Evolutionary conservation across 2,329 filamentous ascomycete species (phyloP).

Genomic region (Penicillium sp.): DNA sequence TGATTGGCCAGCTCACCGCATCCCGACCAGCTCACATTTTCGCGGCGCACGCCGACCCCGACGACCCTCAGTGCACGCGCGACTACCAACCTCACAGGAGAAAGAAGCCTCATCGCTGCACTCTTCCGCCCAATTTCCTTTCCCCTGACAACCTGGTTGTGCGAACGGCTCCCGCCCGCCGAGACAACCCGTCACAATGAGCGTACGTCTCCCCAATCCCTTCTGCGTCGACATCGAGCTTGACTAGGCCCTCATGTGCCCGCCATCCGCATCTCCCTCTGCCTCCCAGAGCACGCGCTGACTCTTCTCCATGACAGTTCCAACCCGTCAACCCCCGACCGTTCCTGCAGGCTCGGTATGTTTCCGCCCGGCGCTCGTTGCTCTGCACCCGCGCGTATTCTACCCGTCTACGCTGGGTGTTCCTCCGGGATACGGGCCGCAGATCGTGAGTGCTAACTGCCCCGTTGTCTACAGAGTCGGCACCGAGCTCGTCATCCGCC

Average conservation of each 20-base stretch:
- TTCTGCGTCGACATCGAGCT: constrained; percentile 9
- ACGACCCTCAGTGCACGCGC: constrained; percentile 15
- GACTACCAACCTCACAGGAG: constrained; percentile 15
- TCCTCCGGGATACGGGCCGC: too few species aligned
- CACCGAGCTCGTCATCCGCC: constrained; percentile 82
- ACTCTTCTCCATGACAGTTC: constrained; percentile 55
- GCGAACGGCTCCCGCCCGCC: constrained; percentile 3
- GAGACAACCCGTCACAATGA: constrained; percentile 27
- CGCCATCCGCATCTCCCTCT: background rate
- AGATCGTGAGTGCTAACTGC: constrained; percentile 10
- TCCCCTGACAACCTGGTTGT: background rate
- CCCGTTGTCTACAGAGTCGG: constrained; percentile 61
- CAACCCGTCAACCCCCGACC: constrained; percentile 95
- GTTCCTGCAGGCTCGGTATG: constrained; percentile 87
- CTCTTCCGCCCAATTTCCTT: background rate
- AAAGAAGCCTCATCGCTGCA: constrained; percentile 6
- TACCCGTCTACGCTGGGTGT: too few species aligned
- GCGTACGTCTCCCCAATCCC: constrained; percentile 28
- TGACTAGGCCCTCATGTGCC: background rate
- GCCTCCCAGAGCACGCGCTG: background rate
- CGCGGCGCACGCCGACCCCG: constrained; percentile 23
- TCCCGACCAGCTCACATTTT: constrained; percentile 36
- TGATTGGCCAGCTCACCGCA: constrained; percentile 28
- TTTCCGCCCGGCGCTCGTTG: constrained; percentile 24
- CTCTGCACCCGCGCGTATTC: background rate